Evolutionary conservation across 2,329 filamentous ascomycete genomes (phyloP).

Genomic region (Penicillium griseofulvum): DNA sequence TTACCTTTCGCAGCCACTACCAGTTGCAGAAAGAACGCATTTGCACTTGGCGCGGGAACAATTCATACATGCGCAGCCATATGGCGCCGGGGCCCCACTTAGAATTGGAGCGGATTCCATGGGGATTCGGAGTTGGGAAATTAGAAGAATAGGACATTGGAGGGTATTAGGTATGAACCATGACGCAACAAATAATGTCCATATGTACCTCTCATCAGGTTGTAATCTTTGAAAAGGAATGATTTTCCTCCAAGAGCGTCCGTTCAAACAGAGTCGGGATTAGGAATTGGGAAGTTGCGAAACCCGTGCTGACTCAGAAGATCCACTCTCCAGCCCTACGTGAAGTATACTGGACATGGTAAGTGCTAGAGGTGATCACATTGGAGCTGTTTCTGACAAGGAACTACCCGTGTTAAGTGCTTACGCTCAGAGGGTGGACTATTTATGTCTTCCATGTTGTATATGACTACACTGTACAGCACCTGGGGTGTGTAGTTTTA

Average conservation of each 20-base stretch:
- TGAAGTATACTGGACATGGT: too few relatives aligned
- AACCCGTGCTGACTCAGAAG: neutral
- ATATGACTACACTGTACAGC: neutral
- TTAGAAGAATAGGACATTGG: neutral
- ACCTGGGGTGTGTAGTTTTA: neutral
- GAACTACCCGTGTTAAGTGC: neutral
- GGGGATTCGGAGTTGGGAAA: constrained; percentile 5
- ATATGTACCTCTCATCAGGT: neutral
- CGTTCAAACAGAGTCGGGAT: neutral
- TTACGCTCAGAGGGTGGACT: neutral
- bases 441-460: too few relatives aligned
- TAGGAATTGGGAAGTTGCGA: neutral
- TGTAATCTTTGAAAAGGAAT: neutral
- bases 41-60: constrained; percentile 13
- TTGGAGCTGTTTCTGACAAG: neutral
- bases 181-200: neutral
- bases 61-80: constrained; percentile 9
- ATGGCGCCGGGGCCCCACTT: constrained; percentile 6
- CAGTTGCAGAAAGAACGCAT: constrained; percentile 32
- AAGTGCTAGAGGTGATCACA: too few relatives aligned
- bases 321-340: neutral
- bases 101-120: constrained; percentile 1
- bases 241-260: neutral
- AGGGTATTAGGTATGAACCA: neutral
- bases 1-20: constrained; percentile 29